Base-by-base conservation (phyloP, 768 basidiomycete species). In the Kwoniella sp. region DNA sequence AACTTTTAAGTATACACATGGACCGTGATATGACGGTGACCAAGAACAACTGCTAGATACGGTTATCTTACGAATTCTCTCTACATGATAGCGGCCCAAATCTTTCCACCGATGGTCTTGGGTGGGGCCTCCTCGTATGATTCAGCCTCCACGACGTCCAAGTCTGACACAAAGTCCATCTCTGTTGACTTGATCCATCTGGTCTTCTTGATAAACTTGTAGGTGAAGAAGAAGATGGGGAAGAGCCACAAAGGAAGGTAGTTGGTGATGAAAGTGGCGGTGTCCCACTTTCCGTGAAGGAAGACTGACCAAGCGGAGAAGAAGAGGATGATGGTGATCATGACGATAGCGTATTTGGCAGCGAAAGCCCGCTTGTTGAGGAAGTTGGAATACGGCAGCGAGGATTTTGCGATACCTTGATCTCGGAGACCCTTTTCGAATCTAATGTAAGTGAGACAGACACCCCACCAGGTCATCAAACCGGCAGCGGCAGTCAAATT, bases 101-200 rank as follows among this genome's bases (percentile, higher is more conserved):
- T 83, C 26, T 85, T 86, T 60, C 90, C 90, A 2, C 81, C 0
- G 71, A 81, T 85, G 75, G 88, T 92, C 70, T 67, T 86, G 1
- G 92, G 90, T 15, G 87, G 86, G 6, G 84, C 85, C 21, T 91
- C 88, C 30, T 73, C 65, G 17, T 67, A 65, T 76, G 80, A 74
- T 1, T 85, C 87, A 0, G 88, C 87, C 72, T 88, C 87, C 49
- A 90, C 87, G 73, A 88, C 85, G 36, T 84, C 86, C 58, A 90
- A 82, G 63, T 88, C 85, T 5, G 84, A 83, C 47, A 87, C 81
- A 74, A 94, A 93, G 81, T 96, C 94, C 90, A 97, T 93, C 36
- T 94, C 86, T 22, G 83, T 73, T 0, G 87, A 67, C 37, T 80
- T 75, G 48, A 87, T 81, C 26, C 82, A 68, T 2, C 37, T 82